Conservation (phyloP, 208 protist genomes). For the Leishmania braziliensis region DNA sequence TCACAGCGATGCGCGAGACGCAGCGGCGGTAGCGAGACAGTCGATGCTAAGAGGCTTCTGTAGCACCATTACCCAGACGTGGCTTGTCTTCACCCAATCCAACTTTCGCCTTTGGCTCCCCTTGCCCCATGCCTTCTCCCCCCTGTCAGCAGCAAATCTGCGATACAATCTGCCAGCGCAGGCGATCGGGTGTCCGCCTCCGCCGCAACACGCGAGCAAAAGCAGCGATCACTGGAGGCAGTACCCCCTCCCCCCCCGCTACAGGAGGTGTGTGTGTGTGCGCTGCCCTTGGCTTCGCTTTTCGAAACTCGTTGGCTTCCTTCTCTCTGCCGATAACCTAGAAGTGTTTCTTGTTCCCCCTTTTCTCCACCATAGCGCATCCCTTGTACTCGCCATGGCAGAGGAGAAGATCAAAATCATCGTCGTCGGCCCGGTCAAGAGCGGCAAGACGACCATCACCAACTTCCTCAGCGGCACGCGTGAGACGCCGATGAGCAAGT, state of each 20-base stretch:
- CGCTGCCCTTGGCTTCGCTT: not conserved
- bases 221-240: not conserved
- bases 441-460: constrained; percentile 83
- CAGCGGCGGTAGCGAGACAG: not conserved
- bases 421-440: constrained; percentile 78
- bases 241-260: not conserved
- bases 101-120: not conserved
- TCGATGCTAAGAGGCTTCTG: not conserved
- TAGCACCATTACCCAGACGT: not conserved
- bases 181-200: not conserved
- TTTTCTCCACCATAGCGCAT: not conserved
- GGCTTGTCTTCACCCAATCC: not conserved
- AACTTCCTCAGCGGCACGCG: constrained; percentile 84
- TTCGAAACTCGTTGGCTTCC: not conserved
- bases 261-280: not conserved
- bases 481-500: constrained; percentile 78
- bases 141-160: not conserved
- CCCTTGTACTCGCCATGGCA: constrained; percentile 30
- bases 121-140: not conserved
- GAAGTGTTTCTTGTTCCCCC: constrained; percentile 10
- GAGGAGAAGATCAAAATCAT: constrained; percentile 85
- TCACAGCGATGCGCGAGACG: not conserved
- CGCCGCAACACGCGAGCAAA: not conserved
- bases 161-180: not conserved
- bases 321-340: not conserved